Evolutionary conservation across 2,329 filamentous ascomycete species (phyloP), one percentile per base, ranked within the genome.

Genomic region (Cordyceps cateniannulata): DNA sequence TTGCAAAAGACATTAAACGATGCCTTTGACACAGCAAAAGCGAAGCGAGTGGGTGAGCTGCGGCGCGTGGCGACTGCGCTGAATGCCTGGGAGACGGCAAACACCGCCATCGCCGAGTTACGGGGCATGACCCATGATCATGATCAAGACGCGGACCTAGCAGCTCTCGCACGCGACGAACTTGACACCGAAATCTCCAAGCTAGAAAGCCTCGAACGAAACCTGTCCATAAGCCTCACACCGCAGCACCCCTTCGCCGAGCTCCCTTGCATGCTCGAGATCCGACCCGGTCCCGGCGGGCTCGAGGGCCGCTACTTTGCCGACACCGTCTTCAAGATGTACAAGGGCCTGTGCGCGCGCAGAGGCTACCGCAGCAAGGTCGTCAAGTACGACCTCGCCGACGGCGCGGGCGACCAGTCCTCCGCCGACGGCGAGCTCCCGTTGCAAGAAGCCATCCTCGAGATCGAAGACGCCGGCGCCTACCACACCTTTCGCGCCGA

Each of bases 291-390:
- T 0, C 93, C 92, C 0, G 95, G 95, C 42, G 95, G 95, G 2
- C 86, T 91, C 61, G 95, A 99, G 75, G 93, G 93, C 2, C 87
- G 91, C 0, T 86, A 96, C 64, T 99, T 99, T 67, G 91, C 93
- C 14, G 89, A 90, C 59, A 86, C 95, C 57, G 75, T 99, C 7
- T 85, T 96, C 67, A 85, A 87, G 66, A 98, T 99, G 95, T 99
- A 99, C 76, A 84, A 85, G 65, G 78, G 79, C 1, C 92, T 92
- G 69, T 96, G 93, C 74, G 77, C 83, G 53, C 84, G 86, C 6
- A 81, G 82, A 50, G 87, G 87, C 3, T 82, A 91, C 62, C 85
- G 85, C 0, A 78, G 82, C 8, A 85, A 82, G 1, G 76, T 95
- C 1, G 76, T 97, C 61, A 96, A 96, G 73, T 91, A 91, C 73